These are phyloP conservation scores for Phtheirospermum japonicum DNA, from an alignment of 257 asterid genomes.

Conservation along the genomic window DNA sequence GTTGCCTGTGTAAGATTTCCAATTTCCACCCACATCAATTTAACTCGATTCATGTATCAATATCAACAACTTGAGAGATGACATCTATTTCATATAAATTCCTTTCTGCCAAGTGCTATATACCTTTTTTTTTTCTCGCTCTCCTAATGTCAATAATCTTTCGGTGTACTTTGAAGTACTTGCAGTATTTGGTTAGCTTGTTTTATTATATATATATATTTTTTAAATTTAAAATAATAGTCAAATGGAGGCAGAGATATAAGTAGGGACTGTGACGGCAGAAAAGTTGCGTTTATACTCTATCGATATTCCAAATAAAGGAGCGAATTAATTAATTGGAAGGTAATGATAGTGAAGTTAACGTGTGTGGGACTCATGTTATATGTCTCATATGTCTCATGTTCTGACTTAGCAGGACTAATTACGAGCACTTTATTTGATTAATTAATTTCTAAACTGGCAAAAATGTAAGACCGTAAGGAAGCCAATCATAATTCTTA, in stretches of 20 bases:
- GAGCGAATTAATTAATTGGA: not conserved
- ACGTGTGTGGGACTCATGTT: conserved; percentile 25
- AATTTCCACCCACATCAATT: not conserved
- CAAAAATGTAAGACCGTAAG: no score
- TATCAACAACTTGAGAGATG: not conserved
- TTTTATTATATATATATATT: no score
- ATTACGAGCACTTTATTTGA: no score
- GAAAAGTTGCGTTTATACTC: conserved; percentile 25
- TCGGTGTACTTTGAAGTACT: not conserved
- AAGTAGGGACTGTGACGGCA: not conserved
- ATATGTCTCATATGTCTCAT: not conserved
- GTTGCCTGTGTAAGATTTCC: conserved; percentile 15
- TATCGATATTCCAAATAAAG: not conserved
- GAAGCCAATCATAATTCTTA: no score
- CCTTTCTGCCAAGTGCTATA: conserved; percentile 1
- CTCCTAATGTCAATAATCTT: no score
- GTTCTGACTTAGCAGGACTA: no score
- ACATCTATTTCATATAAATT: conserved; percentile 22
- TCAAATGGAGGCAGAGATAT: conserved; percentile 23
- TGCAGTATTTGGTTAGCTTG: not conserved
- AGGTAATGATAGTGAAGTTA: not conserved
- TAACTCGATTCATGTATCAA: not conserved
- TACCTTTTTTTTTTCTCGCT: no score
- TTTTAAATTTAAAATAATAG: not conserved
- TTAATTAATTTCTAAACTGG: no score